Conservation (phyloP, 164 flowering plant species). For the Liriodendron chinense region DNA sequence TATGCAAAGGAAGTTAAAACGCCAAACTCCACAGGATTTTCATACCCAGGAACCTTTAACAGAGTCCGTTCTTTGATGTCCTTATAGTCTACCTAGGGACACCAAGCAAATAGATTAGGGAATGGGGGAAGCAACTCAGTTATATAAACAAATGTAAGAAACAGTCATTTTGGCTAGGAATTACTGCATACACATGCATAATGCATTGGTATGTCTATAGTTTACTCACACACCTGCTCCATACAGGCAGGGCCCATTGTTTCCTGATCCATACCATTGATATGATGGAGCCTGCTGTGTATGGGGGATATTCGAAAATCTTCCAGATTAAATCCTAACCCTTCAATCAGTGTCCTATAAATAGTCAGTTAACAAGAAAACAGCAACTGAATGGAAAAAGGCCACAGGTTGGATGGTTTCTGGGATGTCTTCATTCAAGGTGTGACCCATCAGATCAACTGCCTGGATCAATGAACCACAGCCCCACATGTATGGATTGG, state of each 20-base stretch:
- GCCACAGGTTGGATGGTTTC: neutral
- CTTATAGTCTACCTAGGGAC: constrained; percentile 69
- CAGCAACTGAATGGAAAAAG: neutral
- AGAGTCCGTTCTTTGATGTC: constrained; percentile 79
- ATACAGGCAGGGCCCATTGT: no score
- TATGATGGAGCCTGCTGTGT: no score
- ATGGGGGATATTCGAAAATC: no score
- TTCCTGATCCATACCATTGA: no score
- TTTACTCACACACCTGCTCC: no score
- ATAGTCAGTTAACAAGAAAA: neutral
- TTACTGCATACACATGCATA: no score
- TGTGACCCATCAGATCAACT: neutral
- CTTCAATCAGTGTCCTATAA: neutral
- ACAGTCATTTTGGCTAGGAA: no score
- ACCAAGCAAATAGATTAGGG: constrained; percentile 10
- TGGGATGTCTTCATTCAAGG: neutral
- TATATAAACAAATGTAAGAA: no score
- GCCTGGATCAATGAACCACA: neutral
- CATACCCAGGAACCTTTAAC: constrained; percentile 83
- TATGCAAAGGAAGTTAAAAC: constrained; percentile 96
- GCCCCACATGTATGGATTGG: neutral
- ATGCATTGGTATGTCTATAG: no score
- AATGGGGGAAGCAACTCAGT: neutral
- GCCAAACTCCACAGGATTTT: constrained; percentile 79
- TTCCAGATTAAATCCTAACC: no score